phyloP scores from a whole-genome alignment of 2,329 filamentous ascomycete genomes.

The Penicillium expansum region DNA sequence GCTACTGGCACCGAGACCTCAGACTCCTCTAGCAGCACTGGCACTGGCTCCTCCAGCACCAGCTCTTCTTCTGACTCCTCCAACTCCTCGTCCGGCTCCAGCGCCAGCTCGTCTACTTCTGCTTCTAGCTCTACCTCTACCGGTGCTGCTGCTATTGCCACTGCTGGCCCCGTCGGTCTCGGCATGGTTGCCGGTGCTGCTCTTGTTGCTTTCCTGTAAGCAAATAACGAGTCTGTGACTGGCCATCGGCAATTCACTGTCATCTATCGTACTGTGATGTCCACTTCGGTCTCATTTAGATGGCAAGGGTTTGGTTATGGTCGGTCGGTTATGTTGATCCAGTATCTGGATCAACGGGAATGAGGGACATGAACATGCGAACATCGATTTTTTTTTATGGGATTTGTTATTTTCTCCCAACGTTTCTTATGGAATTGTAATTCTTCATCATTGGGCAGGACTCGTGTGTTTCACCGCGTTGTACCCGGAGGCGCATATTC shows the following conservation, averaged over 20 bases:
- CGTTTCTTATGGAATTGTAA: conserved; percentile 18
- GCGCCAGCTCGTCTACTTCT: conserved; percentile 5
- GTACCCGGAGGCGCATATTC: conserved; percentile 12
- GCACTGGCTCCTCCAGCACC: conserved; percentile 10
- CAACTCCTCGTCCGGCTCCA: background rate
- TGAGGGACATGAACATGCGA: conserved; percentile 22
- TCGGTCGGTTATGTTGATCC: conserved; percentile 1
- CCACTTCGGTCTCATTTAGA: background rate
- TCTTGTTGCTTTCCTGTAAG: conserved; percentile 45
- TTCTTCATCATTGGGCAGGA: conserved; percentile 7
- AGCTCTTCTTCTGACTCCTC: conserved; percentile 2
- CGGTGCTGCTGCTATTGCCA: conserved; percentile 36
- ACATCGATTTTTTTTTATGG: conserved; percentile 5
- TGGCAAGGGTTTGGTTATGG: background rate
- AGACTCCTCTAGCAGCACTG: conserved; percentile 19
- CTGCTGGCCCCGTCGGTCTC: conserved; percentile 37
- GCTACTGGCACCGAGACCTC: conserved; percentile 17
- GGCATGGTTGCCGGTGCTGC: conserved; percentile 43
- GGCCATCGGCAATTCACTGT: background rate
- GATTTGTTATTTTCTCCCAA: background rate
- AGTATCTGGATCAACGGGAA: conserved; percentile 3
- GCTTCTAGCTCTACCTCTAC: conserved; percentile 25
- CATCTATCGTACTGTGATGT: background rate
- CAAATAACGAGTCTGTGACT: background rate
- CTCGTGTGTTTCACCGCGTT: conserved; percentile 3